Base-by-base conservation (phyloP, 2,329 filamentous ascomycete genomes). In the Cladosporium sp. region DNA sequence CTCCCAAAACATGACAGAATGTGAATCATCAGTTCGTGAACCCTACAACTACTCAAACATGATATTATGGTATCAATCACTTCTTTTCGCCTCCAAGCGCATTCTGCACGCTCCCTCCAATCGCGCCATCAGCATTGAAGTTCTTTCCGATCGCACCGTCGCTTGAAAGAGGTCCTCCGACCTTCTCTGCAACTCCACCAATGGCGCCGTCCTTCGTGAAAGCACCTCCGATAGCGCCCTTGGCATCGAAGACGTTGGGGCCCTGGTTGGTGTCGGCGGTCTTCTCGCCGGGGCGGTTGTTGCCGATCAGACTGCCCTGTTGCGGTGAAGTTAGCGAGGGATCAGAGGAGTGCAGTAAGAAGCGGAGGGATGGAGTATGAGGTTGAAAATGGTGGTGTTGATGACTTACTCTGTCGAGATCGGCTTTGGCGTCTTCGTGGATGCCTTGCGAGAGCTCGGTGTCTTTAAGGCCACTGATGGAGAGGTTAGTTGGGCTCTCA, bases 111-210 rank as follows among this genome's bases (percentile, higher is more conserved):
- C 61, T 66, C 2, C 69, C 71, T 5, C 71, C 73, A 53, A 75
- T 69, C 19, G 62, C 64, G 3, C 73, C 73, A 39, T 68, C 64
- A 3, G 63, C 61, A 25, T 68, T 73, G 62, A 74, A 74, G n/a
- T 73, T 68, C 60, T 74, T 70, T 15, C 73, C 73, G 53, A 75
- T 69, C 8, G 62, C 60, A 3, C 74, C 73, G 22, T 71, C 52
- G 28, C 66, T 66, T 28, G 69, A 65, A 20, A 75, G 67, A 1
- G 72, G 71, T 1, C 73, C 73, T 9, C 73, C 73, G 19, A 75
- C 52, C 59, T 70, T 71, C 59, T 75, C 65, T 6, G 66, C 73
- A 1, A 66, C 66, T 4, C 70, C 66, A 6, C 73, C 73, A n/a
- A 75, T 66, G 1, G 66, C 61, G 3, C 72, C 72, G 12, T 71